Base-by-base conservation (phyloP, 2,329 filamentous ascomycete genomes). In the Hypoxylon sp. region DNA sequence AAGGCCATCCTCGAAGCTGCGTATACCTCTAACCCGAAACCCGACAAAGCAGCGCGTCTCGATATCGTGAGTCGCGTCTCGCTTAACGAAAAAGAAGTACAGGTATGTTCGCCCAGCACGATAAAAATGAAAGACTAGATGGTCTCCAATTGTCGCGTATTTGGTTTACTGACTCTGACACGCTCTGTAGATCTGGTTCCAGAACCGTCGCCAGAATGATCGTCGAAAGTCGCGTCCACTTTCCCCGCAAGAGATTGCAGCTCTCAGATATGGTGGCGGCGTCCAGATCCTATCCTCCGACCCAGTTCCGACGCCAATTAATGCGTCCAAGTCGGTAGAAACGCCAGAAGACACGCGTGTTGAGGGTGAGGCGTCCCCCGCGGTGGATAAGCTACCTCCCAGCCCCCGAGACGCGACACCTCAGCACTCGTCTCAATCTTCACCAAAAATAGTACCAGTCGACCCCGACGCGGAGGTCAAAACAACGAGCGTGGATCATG, bases 71-170 rank as follows among this genome's bases (percentile, higher is more conserved):
- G 86, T 76, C 90, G 88, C 75, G 92, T 97, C 60, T 89, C 91
- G 20, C 82, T 98, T 63, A 94, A 91, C 66, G 93, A 97, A 78
- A 97, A 97, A 75, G 93, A 97, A 79, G 92, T 97, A 31, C 94
- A 97, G 87, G 94, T 97, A 79, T 75, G 88, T 75, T 42, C 57
- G 56, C 37, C 61, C 49, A 61, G 7, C 64, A 61, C 37, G 48
- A 27, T 29, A 29, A 29, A 35, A 15, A 3, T 42, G 18, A 24
- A 10, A 47, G 43, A 41, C 52, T 37, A 17, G 10, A 24, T 4
- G 26, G 13, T 42, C 17, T 21, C 11, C 5, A 6, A 10, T 21
- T n/a, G 43, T 35, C 35, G 23, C 31, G 35, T 56, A n/a, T 33
- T 45, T 49, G 40, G 47, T 48, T 27, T 43, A 60, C 58, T 48